Base-by-base conservation (phyloP, 106 monocot genomes). In the Gastrodia elata region DNA sequence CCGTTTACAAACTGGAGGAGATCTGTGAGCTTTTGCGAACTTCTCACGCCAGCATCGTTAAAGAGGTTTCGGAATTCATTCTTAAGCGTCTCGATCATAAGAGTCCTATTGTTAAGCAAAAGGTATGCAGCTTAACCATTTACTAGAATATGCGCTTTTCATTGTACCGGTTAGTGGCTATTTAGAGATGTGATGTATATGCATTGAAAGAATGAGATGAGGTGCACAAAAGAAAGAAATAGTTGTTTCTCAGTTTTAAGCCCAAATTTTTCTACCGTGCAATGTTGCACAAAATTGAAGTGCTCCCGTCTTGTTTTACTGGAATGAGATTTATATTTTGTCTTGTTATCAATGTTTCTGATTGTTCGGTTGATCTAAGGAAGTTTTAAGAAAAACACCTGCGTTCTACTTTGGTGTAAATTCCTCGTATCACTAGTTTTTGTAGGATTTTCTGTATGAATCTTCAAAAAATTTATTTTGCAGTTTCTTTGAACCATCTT, bases 1-100 rank as follows among this genome's bases (percentile, higher is more conserved):
- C 97, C 6, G 97, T 93, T 10, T 98, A 98, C 78, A 98, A 98
- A 74, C 70, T 98, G 58, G 97, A 98, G 76, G 97, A 98, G 87
- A 75, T 98, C 79, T 98, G 93, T 69, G 93, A 91, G 61, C 88
- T 98, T 11, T 71, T 98, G 38, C 77, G 90, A 59, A 79, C 78
- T 42, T 88, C 97, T 5, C 82, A 78, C 33, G 81, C 80, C 5
- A 76, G 88, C 71, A 87, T 98, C 75, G 97, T 93, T 18, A 98
- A 93, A 77, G 97, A 98, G 86, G 82, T 98, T 46, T 88, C 97
- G 11, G 93, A 93, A 55, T 93, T 86, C 55, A 76, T 98, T 41
- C 81, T 98, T 71, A 98, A 93, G 78, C 78, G 97, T 4, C 84
- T 98, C 11, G 97, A 98, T 73, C 82, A 93, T 81, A 98, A 98